Evolutionary conservation across 2,329 filamentous ascomycete species (phyloP).

Genomic region (Cytospora paraplurivora): DNA sequence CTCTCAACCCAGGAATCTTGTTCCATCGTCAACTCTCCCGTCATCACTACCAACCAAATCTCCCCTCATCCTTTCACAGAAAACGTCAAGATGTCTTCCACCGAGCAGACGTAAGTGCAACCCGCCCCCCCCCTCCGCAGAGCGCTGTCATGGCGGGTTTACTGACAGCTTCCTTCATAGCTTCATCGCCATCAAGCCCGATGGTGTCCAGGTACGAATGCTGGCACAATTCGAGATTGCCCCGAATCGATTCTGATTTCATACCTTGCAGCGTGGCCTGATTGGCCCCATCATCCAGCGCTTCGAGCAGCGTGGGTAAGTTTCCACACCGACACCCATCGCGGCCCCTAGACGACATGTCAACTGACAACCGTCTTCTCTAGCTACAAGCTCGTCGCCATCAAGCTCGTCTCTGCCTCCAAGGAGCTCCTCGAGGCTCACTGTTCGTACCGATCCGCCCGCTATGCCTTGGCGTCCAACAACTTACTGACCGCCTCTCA

Average conservation of each 20-base stretch:
- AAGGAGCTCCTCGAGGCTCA: conserved; percentile 98
- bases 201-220: conserved; percentile 88
- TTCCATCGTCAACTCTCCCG: conserved; percentile 31
- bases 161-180: conserved; percentile 49
- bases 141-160: neutral
- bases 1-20: conserved; percentile 42
- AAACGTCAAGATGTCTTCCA: conserved; percentile 63
- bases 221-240: conserved; percentile 5
- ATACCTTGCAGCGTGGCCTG: conserved; percentile 76
- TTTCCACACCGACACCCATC: conserved; percentile 29
- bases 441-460: conserved; percentile 56
- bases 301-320: conserved; percentile 94
- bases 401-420: conserved; percentile 89
- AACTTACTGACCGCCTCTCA: conserved; percentile 41
- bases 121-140: neutral
- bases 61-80: conserved; percentile 32
- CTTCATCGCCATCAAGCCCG: conserved; percentile 99
- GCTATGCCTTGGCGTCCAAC: conserved; percentile 18
- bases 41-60: conserved; percentile 35
- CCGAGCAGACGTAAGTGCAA: conserved; percentile 80
- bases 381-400: conserved; percentile 96
- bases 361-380: conserved; percentile 25
- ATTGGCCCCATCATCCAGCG: conserved; percentile 96
- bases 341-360: conserved; percentile 1
- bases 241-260: conserved; percentile 31